These are phyloP conservation scores for Avicennia marina DNA, from an alignment of 257 asterid genomes.

Conservation along the genomic window DNA sequence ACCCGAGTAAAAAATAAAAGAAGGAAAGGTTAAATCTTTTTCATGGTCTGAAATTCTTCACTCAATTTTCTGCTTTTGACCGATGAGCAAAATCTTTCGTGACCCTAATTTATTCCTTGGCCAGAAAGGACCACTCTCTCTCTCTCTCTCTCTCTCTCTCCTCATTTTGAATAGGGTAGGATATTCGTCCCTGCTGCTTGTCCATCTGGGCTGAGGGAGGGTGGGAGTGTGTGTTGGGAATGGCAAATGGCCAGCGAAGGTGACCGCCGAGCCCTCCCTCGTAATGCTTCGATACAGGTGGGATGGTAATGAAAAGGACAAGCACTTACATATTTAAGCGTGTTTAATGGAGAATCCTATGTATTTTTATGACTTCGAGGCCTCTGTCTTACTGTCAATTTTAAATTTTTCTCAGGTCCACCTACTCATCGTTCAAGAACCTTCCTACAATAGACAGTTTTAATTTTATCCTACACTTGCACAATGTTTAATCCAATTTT, in stretches of 20 bases:
- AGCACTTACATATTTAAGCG: conserved; percentile 33
- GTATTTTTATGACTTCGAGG: conserved; percentile 36
- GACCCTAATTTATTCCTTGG: conserved; percentile 6
- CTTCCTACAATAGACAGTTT: too few relatives aligned
- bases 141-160: too few relatives aligned
- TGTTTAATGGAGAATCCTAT: conserved; percentile 52
- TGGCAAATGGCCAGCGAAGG: conserved; percentile 6
- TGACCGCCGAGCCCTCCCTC: conserved; percentile 22
- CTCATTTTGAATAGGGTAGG: too few relatives aligned
- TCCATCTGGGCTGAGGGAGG: conserved; percentile 20
- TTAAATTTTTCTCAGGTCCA: too few relatives aligned
- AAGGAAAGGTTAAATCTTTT: conserved; percentile 20
- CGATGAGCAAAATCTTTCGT: not conserved
- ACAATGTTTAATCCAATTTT: too few relatives aligned
- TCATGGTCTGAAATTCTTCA: conserved; percentile 18
- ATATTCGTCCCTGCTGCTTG: too few relatives aligned
- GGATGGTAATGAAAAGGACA: conserved; percentile 36
- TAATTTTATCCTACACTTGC: too few relatives aligned
- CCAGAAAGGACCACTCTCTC: conserved; percentile 19
- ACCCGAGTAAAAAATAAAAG: not conserved
- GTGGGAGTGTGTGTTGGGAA: conserved; percentile 9
- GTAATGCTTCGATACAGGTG: conserved; percentile 27
- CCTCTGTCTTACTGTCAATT: not conserved
- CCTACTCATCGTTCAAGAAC: too few relatives aligned
- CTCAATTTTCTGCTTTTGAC: conserved; percentile 11